Evolutionary conservation across 192 early-diverging fungal species (phyloP), one percentile per base, ranked within the genome.

Genomic region (Allomyces javanicus): DNA sequence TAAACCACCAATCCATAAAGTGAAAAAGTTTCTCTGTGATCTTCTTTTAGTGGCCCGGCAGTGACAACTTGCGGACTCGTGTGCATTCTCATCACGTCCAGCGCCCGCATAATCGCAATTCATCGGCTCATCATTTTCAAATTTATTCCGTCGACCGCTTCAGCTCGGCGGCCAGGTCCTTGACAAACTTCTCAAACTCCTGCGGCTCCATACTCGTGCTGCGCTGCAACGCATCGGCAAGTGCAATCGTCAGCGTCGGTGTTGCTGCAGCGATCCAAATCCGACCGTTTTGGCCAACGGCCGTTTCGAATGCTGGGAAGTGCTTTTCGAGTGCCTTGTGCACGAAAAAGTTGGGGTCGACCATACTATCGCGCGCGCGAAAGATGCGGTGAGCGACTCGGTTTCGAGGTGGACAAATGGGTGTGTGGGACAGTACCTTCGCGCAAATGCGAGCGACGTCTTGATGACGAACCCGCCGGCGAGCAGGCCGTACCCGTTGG

Each of bases 221-320:
- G 33, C 33, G 33, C 50, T 80, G 77, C 65, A 94, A 86, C 1
- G 84, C 85, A 65, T 89, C 90, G 23, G 75, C 74, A 10, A 85
- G 74, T 62, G 84, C 64, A 40, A 91, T 82, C 1, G 87, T 89
- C 62, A 84, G 77, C 26, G 74, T 73, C 4, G 79, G 65, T 25
- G 68, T 74, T 25, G 80, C 82, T 12, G 88, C 80, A 40, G 88
- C 87, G 64, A 99, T 72, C 94, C 96, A 99, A 43, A 97, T 81
- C 24, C 88, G 83, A 21, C 96, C 96, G 70, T 99, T 99, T 71
- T 94, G 80, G 7, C 94, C 96, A 27, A 94, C 81, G 1, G 93
- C 92, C 7, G 79, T 79, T 72, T 99, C 93, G 70, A 94, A 94
- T 3, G 90, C 33, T 7, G 33, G 81, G 33, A 92, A 70, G 4